Evolutionary conservation across 768 basidiomycete species (phyloP), one percentile per base, ranked within the genome.

Genomic region (Tubosaeta brunneosetosa): DNA sequence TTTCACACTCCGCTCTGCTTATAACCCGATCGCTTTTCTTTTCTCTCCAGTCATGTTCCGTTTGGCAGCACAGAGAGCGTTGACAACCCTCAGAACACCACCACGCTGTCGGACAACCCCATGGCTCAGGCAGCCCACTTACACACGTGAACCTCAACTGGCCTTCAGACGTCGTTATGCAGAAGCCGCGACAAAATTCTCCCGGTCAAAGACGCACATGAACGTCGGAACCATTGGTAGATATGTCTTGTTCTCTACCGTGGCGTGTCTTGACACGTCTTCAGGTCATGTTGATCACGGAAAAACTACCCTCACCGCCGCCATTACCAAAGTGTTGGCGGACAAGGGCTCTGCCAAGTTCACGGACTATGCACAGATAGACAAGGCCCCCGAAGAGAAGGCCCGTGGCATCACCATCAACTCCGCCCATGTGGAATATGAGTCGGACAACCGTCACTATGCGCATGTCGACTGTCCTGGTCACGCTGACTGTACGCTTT

Each of bases 391-490:
- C 3, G 97, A 99, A 73, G 97, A 99, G 77, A 95, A 93, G 74
- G 95, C 95, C 55, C 91, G 97, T 69, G 97, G 97, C 73, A 99
- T 99, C 73, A 99, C 97, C 56, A 99, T 99, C 73, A 94, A 95
- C 72, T 95, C 97, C 19, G 84, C 97, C 47, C 97, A 99, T 68
- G 94, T 99, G 68, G 97, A 99, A 71, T 99, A 99, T 69, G 94
- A 98, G 78, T 95, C 95, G 33, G 76, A 76, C 16, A 75, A 70
- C 34, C 83, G 95, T 51, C 95, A 97, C 67, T 98, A 98, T 62
- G 95, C 94, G 25, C 95, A 98, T 70, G 95, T 98, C 66, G 95
- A 98, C 73, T 98, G 94, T 73, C 92, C 92, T 13, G 91, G 92
- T 66, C 93, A 95, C 68, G 91, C 93, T 51, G 93, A 95, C 77